A percentile compares a stretch with the other conserved stretches of the same genome.
Conservation (phyloP, 306 rosid genomes). For the Vigna angularis region DNA sequence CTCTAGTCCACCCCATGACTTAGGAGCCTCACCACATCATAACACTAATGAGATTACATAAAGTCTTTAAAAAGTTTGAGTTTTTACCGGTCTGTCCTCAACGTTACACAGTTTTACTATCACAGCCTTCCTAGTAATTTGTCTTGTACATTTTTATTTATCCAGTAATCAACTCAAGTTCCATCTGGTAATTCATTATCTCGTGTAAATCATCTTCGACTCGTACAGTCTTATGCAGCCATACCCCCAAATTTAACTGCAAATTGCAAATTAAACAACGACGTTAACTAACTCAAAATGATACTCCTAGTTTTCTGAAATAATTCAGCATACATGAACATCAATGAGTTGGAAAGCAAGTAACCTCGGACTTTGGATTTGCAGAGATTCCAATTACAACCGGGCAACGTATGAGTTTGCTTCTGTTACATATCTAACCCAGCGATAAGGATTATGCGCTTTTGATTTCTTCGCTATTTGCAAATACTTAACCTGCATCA, state of each 20-base stretch:
- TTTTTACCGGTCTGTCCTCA: neutral
- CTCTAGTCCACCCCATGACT: neutral
- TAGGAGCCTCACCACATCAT: neutral
- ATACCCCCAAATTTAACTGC: slow-evolving; percentile 7
- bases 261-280: neutral
- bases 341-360: slow-evolving; percentile 32
- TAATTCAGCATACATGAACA: slow-evolving; percentile 36
- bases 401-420: slow-evolving; percentile 92
- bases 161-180: too few relatives aligned
- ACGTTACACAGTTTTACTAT: neutral
- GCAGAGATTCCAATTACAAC: slow-evolving; percentile 50
- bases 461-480: slow-evolving; percentile 83
- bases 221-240: neutral
- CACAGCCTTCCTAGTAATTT: slow-evolving; percentile 7
- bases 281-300: neutral
- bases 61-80: neutral
- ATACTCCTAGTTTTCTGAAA: slow-evolving; percentile 17
- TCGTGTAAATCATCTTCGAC: slow-evolving; percentile 18
- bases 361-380: slow-evolving; percentile 10
- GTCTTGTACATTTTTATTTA: neutral
- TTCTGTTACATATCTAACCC: slow-evolving; percentile 93
- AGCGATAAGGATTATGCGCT: slow-evolving; percentile 74
- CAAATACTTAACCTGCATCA: slow-evolving; percentile 87
- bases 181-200: neutral
- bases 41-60: slow-evolving; percentile 13